Evolutionary conservation across 108 stramenopile species (phyloP), one percentile per base, ranked within the genome.

Genomic region (Cyclotella baltica): DNA sequence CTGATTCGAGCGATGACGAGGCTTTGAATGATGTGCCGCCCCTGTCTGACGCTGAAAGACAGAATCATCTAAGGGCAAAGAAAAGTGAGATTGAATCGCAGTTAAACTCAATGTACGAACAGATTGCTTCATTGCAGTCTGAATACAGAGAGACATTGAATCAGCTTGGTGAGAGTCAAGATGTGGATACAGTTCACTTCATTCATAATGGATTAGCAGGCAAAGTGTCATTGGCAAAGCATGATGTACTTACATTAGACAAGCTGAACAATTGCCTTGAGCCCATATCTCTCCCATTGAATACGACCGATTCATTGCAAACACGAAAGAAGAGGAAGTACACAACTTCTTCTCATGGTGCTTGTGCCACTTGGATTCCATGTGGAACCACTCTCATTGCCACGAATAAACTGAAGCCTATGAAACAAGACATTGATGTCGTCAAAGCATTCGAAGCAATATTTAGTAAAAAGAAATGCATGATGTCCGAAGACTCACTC

Each of bases 401-500:
- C 6, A 52, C 4, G 51, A 52, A 52, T n/a, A 52, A 52, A n/a
- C 40, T 10, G 40, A 43, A 43, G 6, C 10, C 40, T 13, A n/a
- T 20, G 4, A n/a, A 52, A 13, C 4, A 52, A 4, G n/a, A 52
- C 11, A 20, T 10, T n/a, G 51, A 20, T 10, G 4, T 52, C n/a
- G 51, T n/a, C 51, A 52, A 4, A 4, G n/a, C 19, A 52, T n/a
- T n/a, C 19, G 51, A 52, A 52, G 11, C 51, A 52, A 52, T 52
- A 10, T n/a, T 52, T 52, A n/a, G n/a, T n/a, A 52, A 4, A n/a
- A 52, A 52, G 51, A 52, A 52, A 20, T 52, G 51, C 51, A 52
- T 20, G n/a, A 10, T 52, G 4, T 52, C n/a, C 4, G 19, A 10
- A 52, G 11, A 13, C 51, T 52, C 19, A n/a, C n/a, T 13, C 4